Evolutionary conservation across 352 stramenopile genomes (phyloP).

Genomic region (Phytophthora niederhauseri): DNA sequence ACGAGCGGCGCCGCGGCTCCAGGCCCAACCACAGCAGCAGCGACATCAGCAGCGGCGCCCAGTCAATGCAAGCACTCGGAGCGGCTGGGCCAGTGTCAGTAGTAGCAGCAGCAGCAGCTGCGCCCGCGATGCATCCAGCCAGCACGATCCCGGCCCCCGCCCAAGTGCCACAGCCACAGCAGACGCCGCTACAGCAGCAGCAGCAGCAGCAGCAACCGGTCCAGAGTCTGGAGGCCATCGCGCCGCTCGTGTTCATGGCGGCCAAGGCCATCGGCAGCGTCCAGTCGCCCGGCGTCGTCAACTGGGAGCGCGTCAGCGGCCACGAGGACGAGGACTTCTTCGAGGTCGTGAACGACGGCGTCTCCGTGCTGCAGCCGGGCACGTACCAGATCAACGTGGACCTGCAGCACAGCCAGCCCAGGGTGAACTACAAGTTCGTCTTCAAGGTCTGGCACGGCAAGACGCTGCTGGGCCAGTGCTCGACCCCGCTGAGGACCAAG

Average conservation of each 20-base stretch:
- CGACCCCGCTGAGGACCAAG: conserved; percentile 42
- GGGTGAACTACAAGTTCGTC: conserved; percentile 38
- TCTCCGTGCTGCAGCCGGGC: conserved; percentile 37
- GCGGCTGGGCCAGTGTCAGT: background rate
- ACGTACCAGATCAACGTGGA: conserved; percentile 55
- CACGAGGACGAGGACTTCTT: conserved; percentile 44
- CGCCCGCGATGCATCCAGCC: background rate
- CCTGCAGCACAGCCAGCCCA: conserved; percentile 44
- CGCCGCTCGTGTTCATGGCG: conserved; percentile 43
- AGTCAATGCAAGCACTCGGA: background rate
- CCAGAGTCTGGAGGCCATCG: conserved; percentile 9
- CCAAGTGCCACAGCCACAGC: background rate
- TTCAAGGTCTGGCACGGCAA: conserved; percentile 51
- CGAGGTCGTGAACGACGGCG: conserved; percentile 40
- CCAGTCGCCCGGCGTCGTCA: conserved; percentile 41
- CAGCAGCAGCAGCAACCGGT: background rate
- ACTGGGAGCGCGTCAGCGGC: conserved; percentile 44
- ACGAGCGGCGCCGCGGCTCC: conserved; percentile 41
- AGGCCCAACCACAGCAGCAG: conserved; percentile 20
- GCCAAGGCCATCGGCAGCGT: conserved; percentile 44
- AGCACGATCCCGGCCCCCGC: background rate
- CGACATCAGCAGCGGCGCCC: background rate
- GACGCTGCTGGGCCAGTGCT: conserved; percentile 46
- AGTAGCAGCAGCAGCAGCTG: background rate
- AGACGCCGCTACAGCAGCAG: background rate